phyloP scores from a whole-genome alignment of 164 flowering plant species.

The Liriodendron chinense region DNA sequence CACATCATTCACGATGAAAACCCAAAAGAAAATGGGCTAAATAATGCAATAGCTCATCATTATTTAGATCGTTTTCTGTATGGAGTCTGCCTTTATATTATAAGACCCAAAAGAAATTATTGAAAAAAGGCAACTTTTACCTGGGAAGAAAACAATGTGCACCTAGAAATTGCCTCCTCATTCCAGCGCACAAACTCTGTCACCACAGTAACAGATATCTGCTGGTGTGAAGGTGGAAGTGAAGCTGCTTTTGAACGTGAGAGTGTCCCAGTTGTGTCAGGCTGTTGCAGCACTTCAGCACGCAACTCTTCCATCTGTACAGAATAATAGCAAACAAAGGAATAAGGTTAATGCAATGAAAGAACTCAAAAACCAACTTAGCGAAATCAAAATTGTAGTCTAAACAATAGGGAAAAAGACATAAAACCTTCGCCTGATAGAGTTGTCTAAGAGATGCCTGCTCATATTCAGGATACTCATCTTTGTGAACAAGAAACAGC shows the following conservation, averaged over 20 bases:
- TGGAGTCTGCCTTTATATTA: too few species aligned
- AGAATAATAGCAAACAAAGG: slow-evolving; percentile 7
- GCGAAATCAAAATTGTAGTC: background rate
- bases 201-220: slow-evolving; percentile 95
- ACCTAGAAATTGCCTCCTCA: slow-evolving; percentile 94
- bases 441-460: slow-evolving; percentile 88
- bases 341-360: slow-evolving; percentile 3
- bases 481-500: slow-evolving; percentile 78
- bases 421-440: slow-evolving; percentile 83
- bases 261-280: slow-evolving; percentile 75
- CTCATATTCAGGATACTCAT: slow-evolving; percentile 93
- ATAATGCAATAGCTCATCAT: background rate
- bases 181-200: slow-evolving; percentile 99
- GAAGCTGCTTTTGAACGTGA: slow-evolving; percentile 93
- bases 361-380: background rate
- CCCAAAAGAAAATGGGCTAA: background rate
- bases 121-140: slow-evolving; percentile 25
- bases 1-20: background rate
- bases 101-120: background rate
- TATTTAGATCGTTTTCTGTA: too few species aligned
- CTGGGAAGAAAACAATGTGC: slow-evolving; percentile 87
- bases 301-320: slow-evolving; percentile 88
- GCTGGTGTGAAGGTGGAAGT: slow-evolving; percentile 70
- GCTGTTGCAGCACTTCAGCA: slow-evolving; percentile 65
- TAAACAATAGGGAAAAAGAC: background rate